A percentile compares a stretch with the other conserved stretches of the same genome.
Conservation (phyloP, 2,329 filamentous ascomycete species). For the Cladophialophora chaetospira region DNA sequence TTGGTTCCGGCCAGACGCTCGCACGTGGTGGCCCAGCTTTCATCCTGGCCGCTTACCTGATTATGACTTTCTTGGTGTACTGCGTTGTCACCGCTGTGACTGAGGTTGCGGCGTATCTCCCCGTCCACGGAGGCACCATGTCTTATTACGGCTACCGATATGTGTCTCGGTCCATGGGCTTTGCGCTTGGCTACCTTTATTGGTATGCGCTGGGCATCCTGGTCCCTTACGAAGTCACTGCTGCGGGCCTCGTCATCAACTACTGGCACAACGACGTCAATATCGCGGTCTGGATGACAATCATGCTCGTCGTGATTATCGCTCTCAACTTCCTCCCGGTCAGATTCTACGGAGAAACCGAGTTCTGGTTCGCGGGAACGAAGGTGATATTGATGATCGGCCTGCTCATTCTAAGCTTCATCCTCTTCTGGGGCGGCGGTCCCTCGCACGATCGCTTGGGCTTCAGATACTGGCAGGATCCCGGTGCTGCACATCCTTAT, state of each 20-base stretch:
- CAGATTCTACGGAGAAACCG: constrained; percentile 55
- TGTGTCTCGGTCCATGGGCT: constrained; percentile 45
- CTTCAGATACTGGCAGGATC: constrained; percentile 55
- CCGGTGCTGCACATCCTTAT: constrained; percentile 53
- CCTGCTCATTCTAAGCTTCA: constrained; percentile 55
- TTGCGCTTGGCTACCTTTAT: constrained; percentile 49
- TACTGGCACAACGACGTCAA: constrained; percentile 57
- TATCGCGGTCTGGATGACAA: constrained; percentile 55
- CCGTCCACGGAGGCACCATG: constrained; percentile 48
- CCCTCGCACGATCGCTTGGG: constrained; percentile 54
- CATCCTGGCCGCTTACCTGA: constrained; percentile 32
- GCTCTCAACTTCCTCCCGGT: constrained; percentile 53
- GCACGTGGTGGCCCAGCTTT: constrained; percentile 31
- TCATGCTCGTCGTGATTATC: constrained; percentile 62
- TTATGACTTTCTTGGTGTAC: constrained; percentile 49
- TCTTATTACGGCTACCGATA: constrained; percentile 48
- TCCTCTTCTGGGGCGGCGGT: constrained; percentile 60
- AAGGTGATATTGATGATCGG: constrained; percentile 57
- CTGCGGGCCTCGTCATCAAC: constrained; percentile 65
- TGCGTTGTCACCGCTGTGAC: constrained; percentile 51
- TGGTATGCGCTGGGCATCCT: constrained; percentile 53
- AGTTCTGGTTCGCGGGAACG: constrained; percentile 57
- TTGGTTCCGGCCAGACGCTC: constrained; percentile 30
- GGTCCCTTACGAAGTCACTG: constrained; percentile 63
- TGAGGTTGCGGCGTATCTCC: constrained; percentile 47